Conservation (phyloP, 345 rosid species). For the Salix udensis region DNA sequence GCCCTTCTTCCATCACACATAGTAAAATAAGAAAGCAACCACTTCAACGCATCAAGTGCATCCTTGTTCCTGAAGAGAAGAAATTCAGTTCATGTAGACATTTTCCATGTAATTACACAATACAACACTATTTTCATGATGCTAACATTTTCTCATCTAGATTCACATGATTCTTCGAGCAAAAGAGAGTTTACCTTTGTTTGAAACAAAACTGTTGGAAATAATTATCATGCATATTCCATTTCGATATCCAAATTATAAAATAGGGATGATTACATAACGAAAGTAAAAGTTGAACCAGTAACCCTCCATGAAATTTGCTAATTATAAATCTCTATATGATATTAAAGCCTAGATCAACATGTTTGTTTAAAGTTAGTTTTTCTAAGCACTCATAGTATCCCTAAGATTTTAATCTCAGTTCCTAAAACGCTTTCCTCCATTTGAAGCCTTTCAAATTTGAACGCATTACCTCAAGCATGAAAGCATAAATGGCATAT, state of each 20-base stretch:
- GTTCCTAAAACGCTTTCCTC: background rate
- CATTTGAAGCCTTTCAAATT: background rate
- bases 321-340: background rate
- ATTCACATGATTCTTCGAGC: background rate
- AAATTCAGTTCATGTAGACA: constrained; percentile 14
- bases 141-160: background rate
- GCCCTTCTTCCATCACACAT: constrained; percentile 83
- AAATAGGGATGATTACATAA: background rate
- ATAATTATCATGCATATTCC: background rate
- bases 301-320: background rate
- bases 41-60: constrained; percentile 53
- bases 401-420: background rate
- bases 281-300: background rate
- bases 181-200: too few species aligned
- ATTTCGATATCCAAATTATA: background rate
- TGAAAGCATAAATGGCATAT: background rate
- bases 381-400: background rate
- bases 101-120: background rate
- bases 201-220: background rate
- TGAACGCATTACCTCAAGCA: background rate
- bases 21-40: constrained; percentile 51
- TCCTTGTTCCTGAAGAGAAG: constrained; percentile 54
- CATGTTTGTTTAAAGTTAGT: background rate
- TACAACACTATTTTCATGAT: background rate
- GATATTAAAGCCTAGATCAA: background rate